A percentile compares a stretch with the other conserved stretches of the same genome.
phyloP scores from a whole-genome alignment of 352 stramenopile genomes.

The Thalassiosira exigua region DNA sequence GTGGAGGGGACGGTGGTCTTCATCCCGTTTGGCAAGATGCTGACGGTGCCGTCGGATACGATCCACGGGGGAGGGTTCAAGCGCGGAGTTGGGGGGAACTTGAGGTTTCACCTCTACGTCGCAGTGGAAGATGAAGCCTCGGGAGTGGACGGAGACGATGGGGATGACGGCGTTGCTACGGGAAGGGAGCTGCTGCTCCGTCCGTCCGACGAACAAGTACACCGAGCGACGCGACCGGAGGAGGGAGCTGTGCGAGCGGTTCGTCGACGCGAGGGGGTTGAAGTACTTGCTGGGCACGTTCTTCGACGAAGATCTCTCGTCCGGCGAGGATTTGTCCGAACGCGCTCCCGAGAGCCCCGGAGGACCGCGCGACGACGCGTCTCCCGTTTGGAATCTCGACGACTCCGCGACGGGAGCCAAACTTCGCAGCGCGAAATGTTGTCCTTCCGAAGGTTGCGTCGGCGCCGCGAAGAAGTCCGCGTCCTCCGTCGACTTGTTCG shows the following conservation, averaged over 20 bases:
- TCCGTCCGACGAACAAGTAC: constrained; percentile 70
- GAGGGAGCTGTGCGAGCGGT: constrained; percentile 55
- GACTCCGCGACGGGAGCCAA: constrained; percentile 30
- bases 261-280: constrained; percentile 54
- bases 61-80: constrained; percentile 75
- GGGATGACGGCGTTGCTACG: not conserved
- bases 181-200: constrained; percentile 16
- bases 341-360: no score
- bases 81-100: constrained; percentile 47
- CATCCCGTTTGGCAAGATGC: constrained; percentile 66
- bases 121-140: constrained; percentile 15
- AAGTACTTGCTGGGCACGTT: constrained; percentile 34
- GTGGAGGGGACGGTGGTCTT: constrained; percentile 53
- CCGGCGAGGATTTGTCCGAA: no score
- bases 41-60: constrained; percentile 59
- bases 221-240: constrained; percentile 55
- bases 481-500: constrained; percentile 53
- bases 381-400: constrained; percentile 13
- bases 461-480: constrained; percentile 43
- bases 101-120: constrained; percentile 70
- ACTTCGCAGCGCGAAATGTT: constrained; percentile 44
- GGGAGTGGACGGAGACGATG: not conserved
- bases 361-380: no score
- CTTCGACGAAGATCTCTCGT: no score
- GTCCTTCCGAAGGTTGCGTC: constrained; percentile 19